Percentiles rank a stretch among this genome's conserved stretches.
phyloP scores from a whole-genome alignment of 1,284 basidiomycete species.

The Athelia psychrophila region DNA sequence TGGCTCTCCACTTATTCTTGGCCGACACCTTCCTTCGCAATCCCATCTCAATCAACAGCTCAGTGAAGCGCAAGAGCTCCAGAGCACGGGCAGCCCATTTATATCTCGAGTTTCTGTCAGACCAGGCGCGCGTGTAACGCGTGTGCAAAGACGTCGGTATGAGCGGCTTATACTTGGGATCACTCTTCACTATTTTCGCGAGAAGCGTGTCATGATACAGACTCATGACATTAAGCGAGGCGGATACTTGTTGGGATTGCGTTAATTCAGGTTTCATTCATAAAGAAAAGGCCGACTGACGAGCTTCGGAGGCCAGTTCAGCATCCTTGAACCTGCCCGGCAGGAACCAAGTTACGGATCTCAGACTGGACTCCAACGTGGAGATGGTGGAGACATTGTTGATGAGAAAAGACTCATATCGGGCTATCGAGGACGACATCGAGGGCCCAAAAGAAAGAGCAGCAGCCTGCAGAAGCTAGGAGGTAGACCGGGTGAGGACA shows the following conservation, averaged over 20 bases:
- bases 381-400: conserved; percentile 84
- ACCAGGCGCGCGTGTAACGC: conserved; percentile 84
- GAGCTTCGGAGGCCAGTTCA: conserved; percentile 87
- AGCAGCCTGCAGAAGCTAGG: too few relatives aligned
- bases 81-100: conserved; percentile 73
- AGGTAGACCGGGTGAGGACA: too few relatives aligned
- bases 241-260: conserved; percentile 51
- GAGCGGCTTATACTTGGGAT: conserved; percentile 65
- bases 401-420: conserved; percentile 81
- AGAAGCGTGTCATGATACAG: conserved; percentile 88
- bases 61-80: conserved; percentile 73
- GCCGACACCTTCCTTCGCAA: conserved; percentile 64
- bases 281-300: conserved; percentile 51
- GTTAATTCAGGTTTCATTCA: conserved; percentile 7
- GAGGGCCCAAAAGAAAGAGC: background rate
- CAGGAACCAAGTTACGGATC: conserved; percentile 91
- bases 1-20: conserved; percentile 65
- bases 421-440: conserved; percentile 49
- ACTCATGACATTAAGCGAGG: conserved; percentile 71
- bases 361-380: conserved; percentile 82
- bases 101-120: conserved; percentile 63
- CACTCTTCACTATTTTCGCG: conserved; percentile 57
- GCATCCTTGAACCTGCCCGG: conserved; percentile 97
- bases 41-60: conserved; percentile 88
- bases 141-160: conserved; percentile 68